These are phyloP conservation scores for Torulaspora pretoriensis DNA, from an alignment of 1,139 yeast species.

Conservation along the genomic window DNA sequence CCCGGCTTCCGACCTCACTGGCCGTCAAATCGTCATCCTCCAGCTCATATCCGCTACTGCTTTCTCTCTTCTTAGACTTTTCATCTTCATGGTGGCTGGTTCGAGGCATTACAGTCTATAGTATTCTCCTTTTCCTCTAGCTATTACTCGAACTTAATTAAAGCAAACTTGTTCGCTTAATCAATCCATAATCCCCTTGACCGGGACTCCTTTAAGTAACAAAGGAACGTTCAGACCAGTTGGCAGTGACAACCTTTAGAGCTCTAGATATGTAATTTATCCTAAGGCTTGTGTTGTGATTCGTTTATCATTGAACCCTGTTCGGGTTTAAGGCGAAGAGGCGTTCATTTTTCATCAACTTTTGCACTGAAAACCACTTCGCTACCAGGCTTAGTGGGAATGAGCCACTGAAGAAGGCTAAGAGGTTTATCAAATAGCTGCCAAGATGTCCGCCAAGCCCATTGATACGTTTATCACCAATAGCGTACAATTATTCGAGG, in stretches of 20 bases:
- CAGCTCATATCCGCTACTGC: not conserved
- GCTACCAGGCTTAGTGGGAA: not conserved
- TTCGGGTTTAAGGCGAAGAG: not conserved
- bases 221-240: no score
- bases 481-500: slow-evolving; percentile 44
- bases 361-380: slow-evolving; percentile 1
- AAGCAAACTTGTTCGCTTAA: not conserved
- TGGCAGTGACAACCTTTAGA: no score
- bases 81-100: slow-evolving; percentile 1
- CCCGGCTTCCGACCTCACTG: not conserved
- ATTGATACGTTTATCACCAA: slow-evolving; percentile 50
- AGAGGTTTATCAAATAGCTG: not conserved
- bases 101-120: slow-evolving; percentile 1
- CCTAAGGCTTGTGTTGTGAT: not conserved
- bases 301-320: not conserved
- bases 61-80: not conserved
- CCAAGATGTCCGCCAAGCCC: slow-evolving; percentile 37
- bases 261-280: not conserved
- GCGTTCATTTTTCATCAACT: slow-evolving; percentile 3
- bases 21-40: not conserved
- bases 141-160: not conserved
- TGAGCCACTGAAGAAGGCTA: not conserved
- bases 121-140: not conserved
- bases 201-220: no score
- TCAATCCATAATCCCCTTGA: not conserved